A percentile compares a stretch with the other conserved stretches of the same genome.
phyloP scores from a whole-genome alignment of 768 basidiomycete species.

The Heimioporus sp. region DNA sequence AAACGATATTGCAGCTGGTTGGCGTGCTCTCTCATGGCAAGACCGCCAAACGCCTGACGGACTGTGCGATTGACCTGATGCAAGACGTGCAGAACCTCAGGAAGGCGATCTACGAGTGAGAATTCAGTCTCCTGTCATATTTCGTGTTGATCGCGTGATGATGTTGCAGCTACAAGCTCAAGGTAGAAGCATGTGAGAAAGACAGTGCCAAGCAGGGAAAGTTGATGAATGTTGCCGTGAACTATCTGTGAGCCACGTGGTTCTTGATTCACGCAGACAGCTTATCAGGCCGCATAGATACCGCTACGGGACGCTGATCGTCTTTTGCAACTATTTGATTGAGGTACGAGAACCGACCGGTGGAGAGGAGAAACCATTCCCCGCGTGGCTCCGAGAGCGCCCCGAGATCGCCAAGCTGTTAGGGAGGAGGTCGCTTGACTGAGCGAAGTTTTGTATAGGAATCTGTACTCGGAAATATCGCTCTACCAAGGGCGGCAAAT shows the following conservation, averaged over 20 bases:
- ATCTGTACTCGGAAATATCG: too few species aligned
- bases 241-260: conserved; percentile 67
- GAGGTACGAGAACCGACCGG: conserved; percentile 50
- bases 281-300: conserved; percentile 45
- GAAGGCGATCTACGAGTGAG: conserved; percentile 92
- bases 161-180: conserved; percentile 77
- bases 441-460: conserved; percentile 2
- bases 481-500: too few species aligned
- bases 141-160: conserved; percentile 3
- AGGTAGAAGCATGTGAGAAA: conserved; percentile 78
- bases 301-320: conserved; percentile 89
- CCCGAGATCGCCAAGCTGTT: conserved; percentile 81
- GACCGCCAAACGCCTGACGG: conserved; percentile 85
- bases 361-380: conserved; percentile 54
- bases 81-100: conserved; percentile 96
- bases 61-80: conserved; percentile 88
- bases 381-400: conserved; percentile 78
- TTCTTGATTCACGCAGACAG: conserved; percentile 5
- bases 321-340: conserved; percentile 92
- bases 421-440: conserved; percentile 68
- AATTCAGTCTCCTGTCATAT: conserved; percentile 4
- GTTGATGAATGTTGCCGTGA: conserved; percentile 72
- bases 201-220: conserved; percentile 77
- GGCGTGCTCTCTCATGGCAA: conserved; percentile 91
- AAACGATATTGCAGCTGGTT: conserved; percentile 92